These are phyloP conservation scores for Ophiostoma perfectum DNA, from an alignment of 2,329 filamentous ascomycete species.

Conservation along the genomic window DNA sequence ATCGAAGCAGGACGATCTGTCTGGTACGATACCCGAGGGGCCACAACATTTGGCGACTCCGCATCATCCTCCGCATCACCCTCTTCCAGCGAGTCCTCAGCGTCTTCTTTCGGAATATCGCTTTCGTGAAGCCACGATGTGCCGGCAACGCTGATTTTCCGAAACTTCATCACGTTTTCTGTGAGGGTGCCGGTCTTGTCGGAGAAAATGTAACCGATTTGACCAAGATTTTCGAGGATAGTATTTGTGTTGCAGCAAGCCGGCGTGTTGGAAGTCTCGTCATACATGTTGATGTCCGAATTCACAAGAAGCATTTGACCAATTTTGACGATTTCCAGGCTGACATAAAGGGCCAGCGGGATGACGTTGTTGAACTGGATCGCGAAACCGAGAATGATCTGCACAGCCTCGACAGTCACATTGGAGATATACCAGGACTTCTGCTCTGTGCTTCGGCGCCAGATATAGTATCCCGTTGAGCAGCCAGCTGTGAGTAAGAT, in stretches of 20 bases:
- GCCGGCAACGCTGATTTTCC: conserved; percentile 84
- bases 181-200: conserved; percentile 94
- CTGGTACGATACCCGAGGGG: not conserved
- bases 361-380: conserved; percentile 98
- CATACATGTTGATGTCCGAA: conserved; percentile 83
- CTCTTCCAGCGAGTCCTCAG: conserved; percentile 23
- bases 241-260: conserved; percentile 89
- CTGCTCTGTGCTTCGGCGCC: conserved; percentile 62
- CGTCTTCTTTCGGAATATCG: conserved; percentile 50
- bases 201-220: conserved; percentile 84
- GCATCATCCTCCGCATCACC: conserved; percentile 23
- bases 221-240: conserved; percentile 88
- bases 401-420: conserved; percentile 67
- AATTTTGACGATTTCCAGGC: conserved; percentile 79
- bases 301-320: conserved; percentile 73
- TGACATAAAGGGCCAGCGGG: conserved; percentile 85
- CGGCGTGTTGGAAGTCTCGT: conserved; percentile 74
- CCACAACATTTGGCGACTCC: not conserved
- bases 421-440: conserved; percentile 69
- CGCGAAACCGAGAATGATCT: conserved; percentile 82
- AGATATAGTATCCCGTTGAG: conserved; percentile 75
- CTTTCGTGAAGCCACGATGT: conserved; percentile 82
- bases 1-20: not conserved
- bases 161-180: conserved; percentile 92
- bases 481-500: conserved; percentile 72